Base-by-base conservation (phyloP, 169 alveolate genomes). In the Plasmodium knowlesi region DNA sequence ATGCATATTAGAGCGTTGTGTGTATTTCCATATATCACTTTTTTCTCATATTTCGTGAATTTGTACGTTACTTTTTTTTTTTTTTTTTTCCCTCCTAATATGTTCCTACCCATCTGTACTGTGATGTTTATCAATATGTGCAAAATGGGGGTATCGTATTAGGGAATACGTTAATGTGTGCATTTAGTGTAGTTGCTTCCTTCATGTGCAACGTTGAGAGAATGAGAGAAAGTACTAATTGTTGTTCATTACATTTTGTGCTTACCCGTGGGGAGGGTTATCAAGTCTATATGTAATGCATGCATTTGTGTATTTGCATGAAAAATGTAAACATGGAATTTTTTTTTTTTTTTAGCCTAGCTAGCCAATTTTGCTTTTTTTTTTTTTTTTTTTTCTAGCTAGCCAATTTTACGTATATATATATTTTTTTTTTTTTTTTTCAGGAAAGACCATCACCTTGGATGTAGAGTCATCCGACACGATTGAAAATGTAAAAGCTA, bases 371-470 rank as follows among this genome's bases (percentile, higher is more conserved):
- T n/a, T 6, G 28, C 34, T 8, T 25, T n/a, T 32, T 1, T 32
- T 32, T 32, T 32, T 1, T 32, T 32, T 32, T 61, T 19, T 25
- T 61, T n/a, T n/a, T 61, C 32, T 25, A 61, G 34, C 74, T 61
- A 61, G 74, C 74, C 34, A 61, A n/a, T 61, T 61, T 22, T 25
- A 9, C 22, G 28, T 32, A 32, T 32, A 3, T n/a, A 25, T 61
- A 2, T 32, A 1, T 32, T 32, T 32, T 32, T 32, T 61, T 61
- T 61, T 61, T 61, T 61, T 10, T 61, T 57, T 57, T 57, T 57
- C 97, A 6, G 97, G 97, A 16, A 98, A 98, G 96, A 98, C 99
- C 89, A 32, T 32, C n/a, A n/a, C n/a, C n/a, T n/a, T n/a, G n/a
- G n/a, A n/a, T n/a, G n/a, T n/a, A n/a, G n/a, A n/a, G n/a, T n/a